Conservation (phyloP, 225 moss, liverwort and hornwort species). For the Climacium dendroides region DNA sequence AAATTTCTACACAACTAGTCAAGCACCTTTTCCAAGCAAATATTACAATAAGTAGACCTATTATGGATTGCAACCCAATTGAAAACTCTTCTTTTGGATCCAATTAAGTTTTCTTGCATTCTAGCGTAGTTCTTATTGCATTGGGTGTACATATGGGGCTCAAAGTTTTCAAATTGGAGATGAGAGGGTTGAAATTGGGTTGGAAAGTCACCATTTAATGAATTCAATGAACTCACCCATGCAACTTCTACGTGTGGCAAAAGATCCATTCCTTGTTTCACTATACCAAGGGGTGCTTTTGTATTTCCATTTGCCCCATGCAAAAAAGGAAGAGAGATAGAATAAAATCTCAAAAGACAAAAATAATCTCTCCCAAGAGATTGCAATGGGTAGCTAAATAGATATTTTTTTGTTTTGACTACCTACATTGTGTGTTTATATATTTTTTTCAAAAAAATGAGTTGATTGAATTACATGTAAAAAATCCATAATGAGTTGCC, state of each 20-base stretch:
- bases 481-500: not conserved
- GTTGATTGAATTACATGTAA: fast-evolving
- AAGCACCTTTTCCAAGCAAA: fast-evolving
- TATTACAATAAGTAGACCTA: fast-evolving
- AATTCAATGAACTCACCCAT: not conserved
- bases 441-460: not conserved
- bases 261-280: no score
- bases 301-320: fast-evolving
- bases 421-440: fast-evolving
- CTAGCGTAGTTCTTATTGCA: not conserved
- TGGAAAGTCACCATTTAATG: not conserved
- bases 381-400: no score
- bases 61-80: fast-evolving
- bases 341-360: fast-evolving
- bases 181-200: not conserved
- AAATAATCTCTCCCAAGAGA: not conserved
- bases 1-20: fast-evolving
- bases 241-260: not conserved
- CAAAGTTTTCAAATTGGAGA: not conserved
- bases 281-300: fast-evolving
- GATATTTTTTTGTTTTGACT: not conserved
- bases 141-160: fast-evolving
- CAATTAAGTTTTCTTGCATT: fast-evolving
- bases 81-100: not conserved
- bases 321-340: fast-evolving